Evolutionary conservation across 495 filamentous ascomycete genomes (phyloP), one percentile per base, ranked within the genome.

Genomic region (Neohortaea acidophila): DNA sequence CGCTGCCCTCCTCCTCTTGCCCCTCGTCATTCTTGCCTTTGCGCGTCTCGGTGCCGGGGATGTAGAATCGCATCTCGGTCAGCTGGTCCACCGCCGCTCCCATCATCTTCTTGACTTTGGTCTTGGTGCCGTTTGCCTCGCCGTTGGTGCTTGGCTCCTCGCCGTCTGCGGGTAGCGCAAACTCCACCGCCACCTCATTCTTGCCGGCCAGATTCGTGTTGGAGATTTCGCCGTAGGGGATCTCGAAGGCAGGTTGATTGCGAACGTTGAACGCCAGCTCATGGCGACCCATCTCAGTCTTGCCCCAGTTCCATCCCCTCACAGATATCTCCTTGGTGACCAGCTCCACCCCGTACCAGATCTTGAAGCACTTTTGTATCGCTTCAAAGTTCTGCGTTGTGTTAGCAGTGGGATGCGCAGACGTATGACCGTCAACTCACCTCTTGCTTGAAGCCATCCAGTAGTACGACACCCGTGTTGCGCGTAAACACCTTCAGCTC

Each of bases 241-340:
- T 77, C 59, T 96, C 89, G 64, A 99, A 99, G 1, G 91, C 82
- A 4, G 91, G 91, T 48, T 85, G 80, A 52, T 93, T 99, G 51
- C 89, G 82, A 15, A 99, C 91, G 58, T 84, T 94, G 65, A 99
- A 99, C 14, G 81, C 66, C 21, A 99, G 72, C 60, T 99, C 91
- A 30, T 81, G 77, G 57, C 96, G 94, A 44, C 79, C 77, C 54
- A 99, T 94, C 54, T 99, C 91, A 40, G 79, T 82, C 60, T 96
- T 99, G 43, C 91, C 91, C 91, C 91, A 99, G 56, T 96, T 99
- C 91, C 91, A 99, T 25, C 91, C 91, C 45, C 89, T 80, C 30
- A 99, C 67, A 4, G 87, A 82, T 57, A 96, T 89, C 57, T 96
- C 91, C 57, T 81, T 79, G 51, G 73, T 77, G 48, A 94, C 86